A percentile compares a stretch with the other conserved stretches of the same genome.
phyloP scores from a whole-genome alignment of 129 eudicot species.

The Lactuca saligna region DNA sequence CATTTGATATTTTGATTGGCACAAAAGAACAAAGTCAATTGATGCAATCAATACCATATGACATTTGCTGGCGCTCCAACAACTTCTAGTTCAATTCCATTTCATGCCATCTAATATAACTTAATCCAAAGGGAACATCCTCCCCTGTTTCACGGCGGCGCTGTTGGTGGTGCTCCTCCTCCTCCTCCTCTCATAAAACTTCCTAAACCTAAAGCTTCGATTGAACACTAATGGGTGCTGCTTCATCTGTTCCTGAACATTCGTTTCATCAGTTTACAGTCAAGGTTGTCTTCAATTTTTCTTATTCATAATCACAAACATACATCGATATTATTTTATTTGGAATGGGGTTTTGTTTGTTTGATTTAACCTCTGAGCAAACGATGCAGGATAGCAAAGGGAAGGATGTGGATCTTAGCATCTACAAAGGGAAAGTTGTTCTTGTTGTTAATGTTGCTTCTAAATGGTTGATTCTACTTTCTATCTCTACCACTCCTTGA shows the following conservation, averaged over 20 bases:
- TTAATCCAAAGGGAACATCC: neutral
- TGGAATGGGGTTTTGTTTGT: conserved; percentile 6
- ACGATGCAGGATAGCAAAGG: conserved; percentile 64
- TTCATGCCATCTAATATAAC: neutral
- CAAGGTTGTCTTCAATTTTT: conserved; percentile 40
- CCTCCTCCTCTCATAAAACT: neutral
- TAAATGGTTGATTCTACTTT: conserved; percentile 55
- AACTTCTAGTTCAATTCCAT: conserved; percentile 3
- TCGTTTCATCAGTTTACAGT: conserved; percentile 80
- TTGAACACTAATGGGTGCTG: conserved; percentile 54
- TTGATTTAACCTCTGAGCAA: neutral
- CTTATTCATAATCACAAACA: neutral
- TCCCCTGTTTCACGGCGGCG: conserved; percentile 14
- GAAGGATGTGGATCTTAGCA: conserved; percentile 71
- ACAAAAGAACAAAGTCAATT: conserved; percentile 21
- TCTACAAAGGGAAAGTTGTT: conserved; percentile 78
- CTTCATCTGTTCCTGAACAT: conserved; percentile 62
- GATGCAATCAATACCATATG: conserved; percentile 20
- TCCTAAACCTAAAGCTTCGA: neutral
- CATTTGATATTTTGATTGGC: neutral
- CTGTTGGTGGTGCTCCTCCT: neutral
- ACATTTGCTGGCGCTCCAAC: conserved; percentile 29
- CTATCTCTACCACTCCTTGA: neutral
- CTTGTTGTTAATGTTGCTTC: conserved; percentile 96
- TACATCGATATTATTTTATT: neutral